Evolutionary conservation across 441 rosid species (phyloP).

Genomic region (Geranium incanum): DNA sequence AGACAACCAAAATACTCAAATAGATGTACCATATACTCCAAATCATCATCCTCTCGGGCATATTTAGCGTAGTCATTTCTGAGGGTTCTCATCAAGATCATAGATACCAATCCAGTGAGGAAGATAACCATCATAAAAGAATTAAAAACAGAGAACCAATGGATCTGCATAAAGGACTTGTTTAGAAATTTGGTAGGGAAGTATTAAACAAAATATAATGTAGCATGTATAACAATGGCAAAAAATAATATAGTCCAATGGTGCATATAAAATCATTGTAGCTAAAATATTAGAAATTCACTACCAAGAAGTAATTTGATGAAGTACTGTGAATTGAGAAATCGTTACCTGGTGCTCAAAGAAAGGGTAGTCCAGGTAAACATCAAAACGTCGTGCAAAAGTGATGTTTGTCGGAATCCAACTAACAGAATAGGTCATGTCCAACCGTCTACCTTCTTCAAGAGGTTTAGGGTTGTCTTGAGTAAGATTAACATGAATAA

Average conservation of each 20-base stretch:
- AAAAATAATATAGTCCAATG: no score
- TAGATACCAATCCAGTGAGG: constrained; percentile 92
- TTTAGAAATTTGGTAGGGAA: background rate
- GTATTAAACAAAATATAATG: background rate
- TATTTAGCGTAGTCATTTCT: constrained; percentile 53
- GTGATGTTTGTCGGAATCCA: constrained; percentile 62
- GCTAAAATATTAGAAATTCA: background rate
- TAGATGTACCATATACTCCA: constrained; percentile 66
- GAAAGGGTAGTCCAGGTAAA: constrained; percentile 47
- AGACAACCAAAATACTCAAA: background rate
- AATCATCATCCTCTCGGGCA: constrained; percentile 95
- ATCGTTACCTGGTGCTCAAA: constrained; percentile 85
- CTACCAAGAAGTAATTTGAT: background rate
- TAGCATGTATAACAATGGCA: no score
- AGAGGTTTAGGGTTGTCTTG: constrained; percentile 70
- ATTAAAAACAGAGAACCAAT: constrained; percentile 73
- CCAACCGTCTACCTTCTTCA: constrained; percentile 58
- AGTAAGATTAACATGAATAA: constrained; percentile 83
- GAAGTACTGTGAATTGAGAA: background rate
- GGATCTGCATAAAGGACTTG: constrained; percentile 41
- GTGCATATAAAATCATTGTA: no score
- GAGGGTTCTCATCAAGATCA: constrained; percentile 72
- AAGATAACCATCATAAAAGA: constrained; percentile 84
- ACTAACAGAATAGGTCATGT: constrained; percentile 75
- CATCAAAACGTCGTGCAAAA: constrained; percentile 62